Conservation (phyloP, 2,329 filamentous ascomycete genomes). For the Calonectria montana region DNA sequence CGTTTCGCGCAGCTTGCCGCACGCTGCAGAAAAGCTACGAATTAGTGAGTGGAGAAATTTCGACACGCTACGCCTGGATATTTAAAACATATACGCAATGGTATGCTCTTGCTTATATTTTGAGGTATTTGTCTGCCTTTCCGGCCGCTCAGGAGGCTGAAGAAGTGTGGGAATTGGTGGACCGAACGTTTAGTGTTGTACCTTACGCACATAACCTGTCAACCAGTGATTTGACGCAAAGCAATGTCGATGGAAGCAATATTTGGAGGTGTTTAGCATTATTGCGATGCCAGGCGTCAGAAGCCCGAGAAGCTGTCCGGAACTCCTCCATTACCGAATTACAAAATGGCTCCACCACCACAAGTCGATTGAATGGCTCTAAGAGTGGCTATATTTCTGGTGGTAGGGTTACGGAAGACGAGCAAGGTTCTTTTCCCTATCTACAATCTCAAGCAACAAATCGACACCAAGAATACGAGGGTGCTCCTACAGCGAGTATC, state of each 20-base stretch:
- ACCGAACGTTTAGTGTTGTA: neutral
- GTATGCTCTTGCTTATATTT: constrained; percentile 23
- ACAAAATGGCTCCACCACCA: neutral
- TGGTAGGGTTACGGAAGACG: neutral
- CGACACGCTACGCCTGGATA: constrained; percentile 10
- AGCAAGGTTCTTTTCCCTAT: neutral
- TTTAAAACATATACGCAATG: constrained; percentile 23
- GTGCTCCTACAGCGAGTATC: neutral
- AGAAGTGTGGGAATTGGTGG: constrained; percentile 15
- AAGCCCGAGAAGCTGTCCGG: neutral
- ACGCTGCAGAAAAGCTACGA: constrained; percentile 12
- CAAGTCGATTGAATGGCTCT: neutral
- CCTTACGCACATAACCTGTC: neutral
- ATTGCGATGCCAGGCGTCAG: constrained; percentile 9
- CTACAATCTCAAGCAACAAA: neutral
- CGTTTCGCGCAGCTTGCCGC: constrained; percentile 11
- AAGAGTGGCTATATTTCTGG: neutral
- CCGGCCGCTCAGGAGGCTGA: constrained; percentile 8
- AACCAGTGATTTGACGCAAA: neutral
- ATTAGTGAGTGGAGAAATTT: constrained; percentile 6
- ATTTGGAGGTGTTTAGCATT: constrained; percentile 18
- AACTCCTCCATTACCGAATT: neutral
- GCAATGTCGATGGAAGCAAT: neutral
- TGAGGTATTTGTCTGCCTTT: constrained; percentile 20
- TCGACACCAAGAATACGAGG: neutral